A percentile compares a stretch with the other conserved stretches of the same genome.
Evolutionary conservation across 345 rosid genomes (phyloP).

Genomic region (Eucalyptus curtisii): DNA sequence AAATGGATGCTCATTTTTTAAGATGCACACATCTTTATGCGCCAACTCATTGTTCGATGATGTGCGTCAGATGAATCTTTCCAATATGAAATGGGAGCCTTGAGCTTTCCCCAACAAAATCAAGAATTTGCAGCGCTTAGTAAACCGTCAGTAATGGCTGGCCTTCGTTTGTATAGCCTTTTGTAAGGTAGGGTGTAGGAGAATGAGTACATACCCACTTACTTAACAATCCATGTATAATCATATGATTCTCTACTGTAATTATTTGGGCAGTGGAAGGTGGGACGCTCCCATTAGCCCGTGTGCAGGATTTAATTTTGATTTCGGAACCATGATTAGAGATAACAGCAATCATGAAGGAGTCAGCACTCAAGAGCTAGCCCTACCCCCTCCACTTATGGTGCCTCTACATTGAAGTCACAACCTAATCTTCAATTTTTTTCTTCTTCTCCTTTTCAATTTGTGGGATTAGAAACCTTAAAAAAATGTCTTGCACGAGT

Average conservation of each 20-base stretch:
- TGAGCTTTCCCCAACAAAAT: neutral
- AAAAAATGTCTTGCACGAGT: neutral
- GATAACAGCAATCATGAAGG: neutral
- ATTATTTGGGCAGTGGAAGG: neutral
- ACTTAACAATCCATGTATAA: neutral
- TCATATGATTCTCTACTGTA: neutral
- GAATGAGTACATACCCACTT: neutral
- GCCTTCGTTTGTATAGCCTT: neutral
- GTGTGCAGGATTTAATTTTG: neutral
- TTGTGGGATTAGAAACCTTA: neutral
- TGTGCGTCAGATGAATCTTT: neutral
- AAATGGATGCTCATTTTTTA: neutral
- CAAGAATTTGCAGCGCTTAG: neutral
- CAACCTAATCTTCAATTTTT: neutral
- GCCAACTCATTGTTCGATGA: neutral
- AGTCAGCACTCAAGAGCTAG: neutral
- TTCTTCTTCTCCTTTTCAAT: neutral
- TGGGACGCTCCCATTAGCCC: neutral
- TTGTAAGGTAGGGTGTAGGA: neutral
- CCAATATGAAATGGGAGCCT: neutral
- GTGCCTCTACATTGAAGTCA: neutral
- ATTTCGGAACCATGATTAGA: neutral
- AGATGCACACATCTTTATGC: neutral
- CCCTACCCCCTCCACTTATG: neutral
- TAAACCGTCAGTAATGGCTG: neutral